A percentile compares a stretch with the other conserved stretches of the same genome.
These are phyloP conservation scores for Tubosaeta sp. DNA, from an alignment of 768 basidiomycete species.

Conservation along the genomic window DNA sequence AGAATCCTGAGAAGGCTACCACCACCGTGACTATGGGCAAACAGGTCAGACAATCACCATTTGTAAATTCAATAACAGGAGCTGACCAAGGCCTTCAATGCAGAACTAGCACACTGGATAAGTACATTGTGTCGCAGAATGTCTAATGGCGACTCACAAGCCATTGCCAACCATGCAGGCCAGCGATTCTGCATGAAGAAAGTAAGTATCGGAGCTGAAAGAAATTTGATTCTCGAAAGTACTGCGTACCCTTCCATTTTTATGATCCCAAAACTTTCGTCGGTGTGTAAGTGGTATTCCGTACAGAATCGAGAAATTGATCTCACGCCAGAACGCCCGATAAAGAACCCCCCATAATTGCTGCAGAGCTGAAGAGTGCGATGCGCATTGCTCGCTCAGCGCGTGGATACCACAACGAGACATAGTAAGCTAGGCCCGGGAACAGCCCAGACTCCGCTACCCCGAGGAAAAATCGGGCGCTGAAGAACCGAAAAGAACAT, in stretches of 20 bases:
- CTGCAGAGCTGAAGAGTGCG: slow-evolving; percentile 56
- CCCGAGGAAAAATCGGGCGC: slow-evolving; percentile 41
- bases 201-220: not conserved
- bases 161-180: slow-evolving; percentile 37
- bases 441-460: slow-evolving; percentile 43
- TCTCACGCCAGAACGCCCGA: slow-evolving; percentile 46
- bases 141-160: slow-evolving; percentile 25
- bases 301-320: not conserved
- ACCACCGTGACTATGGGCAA: slow-evolving; percentile 11
- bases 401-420: slow-evolving; percentile 58
- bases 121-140: not conserved
- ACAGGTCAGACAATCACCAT: not conserved
- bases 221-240: slow-evolving; percentile 9
- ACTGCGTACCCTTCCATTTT: slow-evolving; percentile 31
- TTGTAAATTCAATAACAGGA: too few relatives aligned
- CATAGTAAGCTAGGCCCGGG: slow-evolving; percentile 37
- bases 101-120: slow-evolving; percentile 24
- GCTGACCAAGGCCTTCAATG: slow-evolving; percentile 24
- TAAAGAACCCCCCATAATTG: slow-evolving; percentile 48
- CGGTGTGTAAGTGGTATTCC: not conserved
- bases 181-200: slow-evolving; percentile 19
- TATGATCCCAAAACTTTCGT: slow-evolving; percentile 32
- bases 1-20: slow-evolving; percentile 30
- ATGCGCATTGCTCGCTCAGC: slow-evolving; percentile 52
- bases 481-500: slow-evolving; percentile 9